phyloP scores from a whole-genome alignment of 2,329 filamentous ascomycete genomes.

The Cladosporium sp. region DNA sequence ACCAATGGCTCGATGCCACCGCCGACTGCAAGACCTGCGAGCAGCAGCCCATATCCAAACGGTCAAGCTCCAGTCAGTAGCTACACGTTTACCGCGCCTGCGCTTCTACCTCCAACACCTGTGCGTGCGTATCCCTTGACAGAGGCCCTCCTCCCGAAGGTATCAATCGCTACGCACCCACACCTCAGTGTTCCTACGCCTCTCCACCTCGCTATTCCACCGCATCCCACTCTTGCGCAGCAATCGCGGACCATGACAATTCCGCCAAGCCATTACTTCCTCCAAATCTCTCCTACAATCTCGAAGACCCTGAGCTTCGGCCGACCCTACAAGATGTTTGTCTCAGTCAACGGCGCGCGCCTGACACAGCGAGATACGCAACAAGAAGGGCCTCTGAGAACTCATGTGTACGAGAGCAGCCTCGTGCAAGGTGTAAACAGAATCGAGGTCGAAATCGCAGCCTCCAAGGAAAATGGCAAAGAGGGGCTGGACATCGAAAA shows the following conservation, averaged over 20 bases:
- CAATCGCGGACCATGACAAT: slow-evolving; percentile 71
- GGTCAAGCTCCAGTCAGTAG: slow-evolving; percentile 24
- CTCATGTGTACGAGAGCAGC: slow-evolving; percentile 70
- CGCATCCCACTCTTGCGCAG: slow-evolving; percentile 62
- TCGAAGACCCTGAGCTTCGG: slow-evolving; percentile 54
- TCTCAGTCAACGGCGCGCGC: slow-evolving; percentile 62
- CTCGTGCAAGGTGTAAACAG: slow-evolving; percentile 70
- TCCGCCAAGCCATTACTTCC: slow-evolving; percentile 61
- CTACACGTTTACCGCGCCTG: slow-evolving; percentile 28
- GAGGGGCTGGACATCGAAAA: slow-evolving; percentile 66
- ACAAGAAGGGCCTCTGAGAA: slow-evolving; percentile 36
- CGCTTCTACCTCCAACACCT: slow-evolving; percentile 34
- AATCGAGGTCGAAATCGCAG: slow-evolving; percentile 74
- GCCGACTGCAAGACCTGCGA: slow-evolving; percentile 24
- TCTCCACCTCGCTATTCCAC: slow-evolving; percentile 60
- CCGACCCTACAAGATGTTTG: slow-evolving; percentile 73
- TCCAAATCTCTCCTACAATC: slow-evolving; percentile 67
- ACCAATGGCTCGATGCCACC: slow-evolving; percentile 31
- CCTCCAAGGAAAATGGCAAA: slow-evolving; percentile 37
- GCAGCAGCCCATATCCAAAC: slow-evolving; percentile 24
- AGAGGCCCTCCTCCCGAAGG: slow-evolving; percentile 63
- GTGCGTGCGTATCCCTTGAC: slow-evolving; percentile 34
- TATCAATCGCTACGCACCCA: slow-evolving; percentile 66
- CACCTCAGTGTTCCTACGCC: slow-evolving; percentile 56
- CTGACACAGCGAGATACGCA: slow-evolving; percentile 51